Evolutionary conservation across 345 rosid species (phyloP), one percentile per base, ranked within the genome.

Genomic region (Bruguiera gymnorhiza): DNA sequence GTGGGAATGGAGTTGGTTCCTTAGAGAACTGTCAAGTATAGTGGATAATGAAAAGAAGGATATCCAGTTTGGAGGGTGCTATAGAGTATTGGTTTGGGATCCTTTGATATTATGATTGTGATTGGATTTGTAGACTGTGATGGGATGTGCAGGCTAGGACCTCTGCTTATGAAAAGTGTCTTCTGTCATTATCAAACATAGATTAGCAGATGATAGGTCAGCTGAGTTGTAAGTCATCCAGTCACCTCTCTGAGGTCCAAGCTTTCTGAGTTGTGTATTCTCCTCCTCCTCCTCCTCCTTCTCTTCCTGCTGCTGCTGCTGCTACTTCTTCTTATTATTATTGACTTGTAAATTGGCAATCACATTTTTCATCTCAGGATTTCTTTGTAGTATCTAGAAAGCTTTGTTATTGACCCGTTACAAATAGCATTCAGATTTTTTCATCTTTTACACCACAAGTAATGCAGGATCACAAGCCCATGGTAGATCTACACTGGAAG

Each of bases 401-500:
- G 27, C 70, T 39, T 62, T 59, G 15, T 63, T 70, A 50, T 65
- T 69, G 54, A 63, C 53, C 6, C 10, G 19, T 26, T 1, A 19
- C 60, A 37, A 62, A 29, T 50, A 57, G 34, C 46, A 8, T 39
- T 59, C 20, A 10, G 23, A 43, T 34, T 64, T 39, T 24, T 36
- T 50, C 31, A 16, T 32, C 11, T 8, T 34, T 52, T 39, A 65
- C 36, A 65, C 73, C 70, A 65, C 0, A 9, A 34, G 37, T 8
- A 7, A 74, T 83, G 60, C 88, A 95, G 99, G 99, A 76, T 86
- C 82, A 69, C 97, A 92, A 79, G 97, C 99, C 72, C 87, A 87
- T 70, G 81, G 92, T 80, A 88, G 93, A 79, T 88, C 98, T 36
- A 92, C 86, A n/a, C 87, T 95, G 77, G 99, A 95, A 84, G 86